Evolutionary conservation across 768 basidiomycete genomes (phyloP).

Genomic region (Calvatia gigantea): DNA sequence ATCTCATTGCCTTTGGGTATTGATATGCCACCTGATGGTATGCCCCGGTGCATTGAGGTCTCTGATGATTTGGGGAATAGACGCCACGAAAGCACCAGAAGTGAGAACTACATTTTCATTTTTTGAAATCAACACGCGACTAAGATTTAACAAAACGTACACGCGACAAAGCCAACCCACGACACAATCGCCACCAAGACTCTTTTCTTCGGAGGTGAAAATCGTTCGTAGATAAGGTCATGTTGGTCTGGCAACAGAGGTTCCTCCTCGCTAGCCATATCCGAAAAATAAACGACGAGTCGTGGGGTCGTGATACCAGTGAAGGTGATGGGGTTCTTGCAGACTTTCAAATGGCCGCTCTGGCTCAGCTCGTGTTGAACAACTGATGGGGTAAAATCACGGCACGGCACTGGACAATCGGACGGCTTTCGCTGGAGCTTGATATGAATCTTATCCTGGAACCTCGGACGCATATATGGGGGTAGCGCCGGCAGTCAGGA

Average conservation of each 20-base stretch:
- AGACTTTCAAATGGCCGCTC: too few species aligned
- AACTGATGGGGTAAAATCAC: too few species aligned
- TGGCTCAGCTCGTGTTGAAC: too few species aligned
- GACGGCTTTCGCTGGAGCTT: too few species aligned
- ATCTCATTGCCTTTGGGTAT: background rate
- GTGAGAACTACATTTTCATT: slow-evolving; percentile 51
- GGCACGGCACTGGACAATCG: too few species aligned
- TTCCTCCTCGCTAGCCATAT: slow-evolving; percentile 3
- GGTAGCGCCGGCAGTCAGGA: too few species aligned
- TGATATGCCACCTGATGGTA: slow-evolving; percentile 49
- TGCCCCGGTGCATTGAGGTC: slow-evolving; percentile 59
- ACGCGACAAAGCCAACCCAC: slow-evolving; percentile 15
- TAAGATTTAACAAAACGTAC: background rate
- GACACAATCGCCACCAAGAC: slow-evolving; percentile 14
- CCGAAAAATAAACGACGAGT: background rate
- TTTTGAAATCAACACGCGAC: background rate
- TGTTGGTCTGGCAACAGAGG: slow-evolving; percentile 1
- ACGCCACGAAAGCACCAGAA: slow-evolving; percentile 64
- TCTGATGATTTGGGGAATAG: slow-evolving; percentile 66
- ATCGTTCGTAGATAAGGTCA: slow-evolving; percentile 14
- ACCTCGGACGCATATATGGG: too few species aligned
- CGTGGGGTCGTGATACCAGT: background rate
- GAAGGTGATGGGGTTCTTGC: too few species aligned
- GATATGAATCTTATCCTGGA: too few species aligned
- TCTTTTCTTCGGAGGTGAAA: slow-evolving; percentile 10